Evolutionary conservation across 2,329 filamentous ascomycete genomes (phyloP).

Genomic region (Capronia epimyces): DNA sequence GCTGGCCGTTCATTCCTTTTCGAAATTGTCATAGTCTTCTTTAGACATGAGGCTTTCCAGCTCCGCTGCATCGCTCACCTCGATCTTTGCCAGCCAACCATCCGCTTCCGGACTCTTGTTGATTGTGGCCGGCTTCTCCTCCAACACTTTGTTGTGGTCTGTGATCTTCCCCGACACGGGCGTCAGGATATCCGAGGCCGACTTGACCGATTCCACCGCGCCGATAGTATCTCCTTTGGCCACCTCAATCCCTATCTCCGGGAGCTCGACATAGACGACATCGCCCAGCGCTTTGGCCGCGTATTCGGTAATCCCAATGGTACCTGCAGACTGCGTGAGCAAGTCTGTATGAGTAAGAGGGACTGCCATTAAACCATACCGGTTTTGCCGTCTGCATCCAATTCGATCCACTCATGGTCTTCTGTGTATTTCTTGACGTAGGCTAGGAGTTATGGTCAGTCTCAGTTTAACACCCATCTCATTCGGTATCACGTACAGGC

Average conservation of each 20-base stretch:
- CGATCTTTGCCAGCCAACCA: conserved; percentile 88
- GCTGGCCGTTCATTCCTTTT: conserved; percentile 17
- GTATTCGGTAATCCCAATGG: conserved; percentile 81
- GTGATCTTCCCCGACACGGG: conserved; percentile 73
- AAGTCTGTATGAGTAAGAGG: conserved; percentile 11
- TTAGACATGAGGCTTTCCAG: conserved; percentile 71
- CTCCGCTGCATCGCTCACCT: conserved; percentile 65
- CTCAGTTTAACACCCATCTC: background rate
- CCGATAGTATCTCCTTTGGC: conserved; percentile 77
- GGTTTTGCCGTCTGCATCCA: conserved; percentile 73
- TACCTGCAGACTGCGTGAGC: conserved; percentile 42
- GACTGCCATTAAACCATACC: conserved; percentile 46
- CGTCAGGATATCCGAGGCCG: conserved; percentile 92
- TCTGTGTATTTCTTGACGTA: conserved; percentile 78
- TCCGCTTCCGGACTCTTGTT: conserved; percentile 87
- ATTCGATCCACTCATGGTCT: conserved; percentile 97
- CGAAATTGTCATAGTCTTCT: conserved; percentile 72
- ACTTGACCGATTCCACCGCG: conserved; percentile 97
- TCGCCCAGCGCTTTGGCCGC: conserved; percentile 89
- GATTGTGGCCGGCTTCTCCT: conserved; percentile 79
- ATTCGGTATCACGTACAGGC: conserved; percentile 12
- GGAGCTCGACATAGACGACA: conserved; percentile 95
- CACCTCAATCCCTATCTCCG: conserved; percentile 63
- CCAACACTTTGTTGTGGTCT: conserved; percentile 66
- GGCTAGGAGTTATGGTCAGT: conserved; percentile 31